Evolutionary conservation across 371 early-diverging fungal genomes (phyloP), one percentile per base, ranked within the genome.

Genomic region (Antonospora locustae): DNA sequence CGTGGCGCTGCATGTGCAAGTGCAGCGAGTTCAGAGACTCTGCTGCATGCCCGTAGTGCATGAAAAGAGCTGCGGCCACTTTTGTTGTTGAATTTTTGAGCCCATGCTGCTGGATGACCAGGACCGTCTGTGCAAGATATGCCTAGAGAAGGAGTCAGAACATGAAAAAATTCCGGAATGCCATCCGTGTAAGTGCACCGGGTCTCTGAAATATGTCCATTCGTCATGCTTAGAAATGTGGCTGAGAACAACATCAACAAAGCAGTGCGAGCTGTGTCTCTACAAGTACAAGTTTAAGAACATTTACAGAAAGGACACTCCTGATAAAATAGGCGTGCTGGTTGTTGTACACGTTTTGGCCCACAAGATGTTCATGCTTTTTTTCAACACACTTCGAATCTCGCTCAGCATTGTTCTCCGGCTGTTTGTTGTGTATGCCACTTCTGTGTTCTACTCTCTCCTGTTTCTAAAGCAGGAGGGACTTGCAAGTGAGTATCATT

Each of bases 141-240:
- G 72, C 38, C 53, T 55, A 19, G 55, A 19, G 1, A 41, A 14
- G 14, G 60, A 52, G 2, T 17, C 25, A 7, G 41, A 48, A 38
- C 55, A 54, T 9, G 59, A 63, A 2, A 36, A 38, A 9, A 43
- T 66, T 7, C n/a, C n/a, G n/a, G n/a, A n/a, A n/a, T 32, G 9
- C 14, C 29, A 3, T 7, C 69, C 69, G 1, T 72, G 72, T 43
- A 60, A 60, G 38, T 72, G 72, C 50, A 47, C 32, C 30, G 70
- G 67, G 50, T 49, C 59, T 29, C 30, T 69, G 19, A 56, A 65
- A 30, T 64, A 55, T 40, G 62, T 66, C 11, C 70, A 69, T 40
- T 19, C 14, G 1, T 23, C 19, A 3, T 72, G 72, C 49, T 41
- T 72, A n/a, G 19, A 55, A 24, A 49, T 50, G 37, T 69, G 62